Evolutionary conservation across 2,329 filamentous ascomycete species (phyloP).

Genomic region (Colletotrichum sp.): DNA sequence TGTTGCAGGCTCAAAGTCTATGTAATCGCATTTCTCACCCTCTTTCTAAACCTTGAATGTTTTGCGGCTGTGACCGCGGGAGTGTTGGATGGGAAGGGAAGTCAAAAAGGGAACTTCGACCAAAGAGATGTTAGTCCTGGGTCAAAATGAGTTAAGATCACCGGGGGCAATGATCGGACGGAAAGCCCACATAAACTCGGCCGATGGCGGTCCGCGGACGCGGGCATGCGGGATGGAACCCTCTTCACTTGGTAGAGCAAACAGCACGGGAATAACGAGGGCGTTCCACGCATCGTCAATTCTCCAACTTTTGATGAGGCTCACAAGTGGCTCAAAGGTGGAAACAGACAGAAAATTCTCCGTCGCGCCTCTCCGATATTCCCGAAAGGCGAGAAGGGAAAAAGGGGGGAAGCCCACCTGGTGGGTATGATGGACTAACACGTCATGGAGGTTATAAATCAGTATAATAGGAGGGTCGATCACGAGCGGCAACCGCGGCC

Average conservation of each 20-base stretch:
- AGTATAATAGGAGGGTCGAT: neutral
- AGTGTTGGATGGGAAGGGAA: neutral
- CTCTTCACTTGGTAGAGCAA: neutral
- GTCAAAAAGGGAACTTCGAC: neutral
- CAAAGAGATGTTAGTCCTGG: neutral
- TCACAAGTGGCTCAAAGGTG: neutral
- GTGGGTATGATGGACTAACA: neutral
- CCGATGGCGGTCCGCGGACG: neutral
- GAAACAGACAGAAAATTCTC: neutral
- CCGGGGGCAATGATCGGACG: neutral
- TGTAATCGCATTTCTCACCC: neutral
- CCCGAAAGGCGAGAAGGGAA: neutral
- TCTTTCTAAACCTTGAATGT: neutral
- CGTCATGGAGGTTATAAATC: neutral
- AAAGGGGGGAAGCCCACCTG: neutral
- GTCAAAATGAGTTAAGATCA: neutral
- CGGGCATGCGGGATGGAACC: neutral
- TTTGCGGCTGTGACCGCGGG: neutral
- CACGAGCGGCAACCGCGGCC: neutral
- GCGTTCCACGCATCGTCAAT: neutral
- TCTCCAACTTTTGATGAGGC: neutral
- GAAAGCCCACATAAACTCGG: neutral
- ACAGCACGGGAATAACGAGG: neutral
- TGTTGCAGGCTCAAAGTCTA: conserved; percentile 1
- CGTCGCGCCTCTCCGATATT: neutral